Evolutionary conservation across 2,329 filamentous ascomycete genomes (phyloP).

Genomic region (Daldinia sp.): DNA sequence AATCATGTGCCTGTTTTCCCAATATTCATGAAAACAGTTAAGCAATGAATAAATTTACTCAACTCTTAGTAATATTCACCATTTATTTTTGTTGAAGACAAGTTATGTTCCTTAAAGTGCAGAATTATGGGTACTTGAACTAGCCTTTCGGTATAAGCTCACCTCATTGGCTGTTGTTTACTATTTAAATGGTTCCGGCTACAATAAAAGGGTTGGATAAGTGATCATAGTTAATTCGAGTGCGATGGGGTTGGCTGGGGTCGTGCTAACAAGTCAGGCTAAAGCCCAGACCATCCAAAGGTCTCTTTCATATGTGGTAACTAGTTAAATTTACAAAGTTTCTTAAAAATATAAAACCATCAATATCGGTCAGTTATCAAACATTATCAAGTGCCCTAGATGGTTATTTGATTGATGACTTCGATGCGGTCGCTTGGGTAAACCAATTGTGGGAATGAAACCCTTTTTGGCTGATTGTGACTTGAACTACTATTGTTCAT

Average conservation of each 20-base stretch:
- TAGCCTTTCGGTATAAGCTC: background rate
- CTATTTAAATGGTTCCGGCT: background rate
- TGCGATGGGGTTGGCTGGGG: background rate
- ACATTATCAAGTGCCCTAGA: no score
- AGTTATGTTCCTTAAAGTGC: background rate
- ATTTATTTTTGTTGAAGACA: background rate
- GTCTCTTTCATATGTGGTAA: background rate
- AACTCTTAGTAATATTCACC: constrained; percentile 3
- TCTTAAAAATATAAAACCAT: background rate
- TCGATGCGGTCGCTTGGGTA: no score
- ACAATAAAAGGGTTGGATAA: background rate
- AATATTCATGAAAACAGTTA: background rate
- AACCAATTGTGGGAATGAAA: no score
- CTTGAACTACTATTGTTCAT: no score
- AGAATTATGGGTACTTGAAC: constrained; percentile 2
- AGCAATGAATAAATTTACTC: background rate
- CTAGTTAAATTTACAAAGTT: no score
- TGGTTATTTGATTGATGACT: no score
- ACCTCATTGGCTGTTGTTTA: background rate
- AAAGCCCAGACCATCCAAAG: background rate
- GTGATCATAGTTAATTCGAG: background rate
- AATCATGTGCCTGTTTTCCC: background rate
- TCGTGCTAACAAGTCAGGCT: background rate
- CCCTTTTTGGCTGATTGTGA: no score
- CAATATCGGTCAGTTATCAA: no score